These are phyloP conservation scores for Apiospora arundinis DNA, from an alignment of 2,329 filamentous ascomycete genomes.

Conservation along the genomic window DNA sequence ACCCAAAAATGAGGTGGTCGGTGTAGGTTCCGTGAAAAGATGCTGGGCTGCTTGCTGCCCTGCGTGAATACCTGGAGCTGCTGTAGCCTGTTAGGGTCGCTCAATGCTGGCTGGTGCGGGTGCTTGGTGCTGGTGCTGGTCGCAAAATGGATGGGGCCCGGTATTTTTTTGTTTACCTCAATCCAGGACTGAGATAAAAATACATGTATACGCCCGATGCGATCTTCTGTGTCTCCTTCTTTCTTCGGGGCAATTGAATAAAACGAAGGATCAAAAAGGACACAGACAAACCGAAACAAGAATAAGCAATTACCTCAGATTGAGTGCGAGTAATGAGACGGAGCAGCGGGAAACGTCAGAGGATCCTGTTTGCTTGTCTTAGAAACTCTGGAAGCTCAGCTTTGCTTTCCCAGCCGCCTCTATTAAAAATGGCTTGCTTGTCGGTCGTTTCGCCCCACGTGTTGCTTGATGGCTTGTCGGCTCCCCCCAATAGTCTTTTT, in stretches of 20 bases:
- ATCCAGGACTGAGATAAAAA: conserved; percentile 1
- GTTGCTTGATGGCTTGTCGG: conserved; percentile 15
- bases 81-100: not conserved
- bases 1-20: conserved; percentile 19
- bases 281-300: not conserved
- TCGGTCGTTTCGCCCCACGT: conserved; percentile 16
- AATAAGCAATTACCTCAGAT: conserved; percentile 9
- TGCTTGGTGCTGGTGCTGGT: not conserved
- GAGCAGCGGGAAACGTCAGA: not conserved
- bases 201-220: not conserved
- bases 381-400: conserved; percentile 7
- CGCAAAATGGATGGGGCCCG: conserved; percentile 3
- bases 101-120: not conserved
- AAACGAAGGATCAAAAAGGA: not conserved
- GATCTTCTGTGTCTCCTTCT: not conserved
- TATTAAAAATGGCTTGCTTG: conserved; percentile 19
- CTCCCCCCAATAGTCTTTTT: not conserved
- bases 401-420: conserved; percentile 12
- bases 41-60: not conserved
- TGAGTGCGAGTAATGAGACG: not conserved
- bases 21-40: conserved; percentile 1
- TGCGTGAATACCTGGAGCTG: not conserved
- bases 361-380: conserved; percentile 15
- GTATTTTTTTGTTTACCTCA: conserved; percentile 9
- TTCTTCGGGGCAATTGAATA: not conserved